These are phyloP conservation scores for Aspergillus leporis DNA, from an alignment of 495 filamentous ascomycete species.

Conservation along the genomic window DNA sequence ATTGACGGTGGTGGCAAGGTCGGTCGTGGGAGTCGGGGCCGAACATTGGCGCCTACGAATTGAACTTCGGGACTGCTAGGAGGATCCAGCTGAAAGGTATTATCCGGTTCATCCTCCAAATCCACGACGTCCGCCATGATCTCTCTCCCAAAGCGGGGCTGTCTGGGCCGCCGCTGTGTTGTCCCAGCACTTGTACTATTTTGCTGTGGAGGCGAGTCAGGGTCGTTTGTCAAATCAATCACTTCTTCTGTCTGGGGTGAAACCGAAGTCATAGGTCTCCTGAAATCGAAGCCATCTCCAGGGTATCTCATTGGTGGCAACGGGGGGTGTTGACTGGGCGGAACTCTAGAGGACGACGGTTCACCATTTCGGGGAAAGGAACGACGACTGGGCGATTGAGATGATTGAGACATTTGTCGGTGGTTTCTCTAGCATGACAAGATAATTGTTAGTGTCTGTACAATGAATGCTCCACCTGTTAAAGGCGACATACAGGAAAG, in stretches of 20 bases:
- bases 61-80: conserved; percentile 43
- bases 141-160: conserved; percentile 36
- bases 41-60: conserved; percentile 33
- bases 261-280: conserved; percentile 43
- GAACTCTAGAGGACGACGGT: conserved; percentile 25
- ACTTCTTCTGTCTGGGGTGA: conserved; percentile 36
- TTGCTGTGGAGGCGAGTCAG: conserved; percentile 35
- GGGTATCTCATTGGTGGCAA: conserved; percentile 29
- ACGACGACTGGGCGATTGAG: conserved; percentile 21
- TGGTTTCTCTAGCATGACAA: conserved; percentile 35
- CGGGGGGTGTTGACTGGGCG: conserved; percentile 2
- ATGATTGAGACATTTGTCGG: conserved; percentile 38
- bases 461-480: conserved; percentile 26
- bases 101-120: conserved; percentile 28
- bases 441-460: conserved; percentile 5
- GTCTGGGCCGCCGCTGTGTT: conserved; percentile 19
- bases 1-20: not conserved
- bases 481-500: conserved; percentile 4
- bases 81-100: conserved; percentile 16
- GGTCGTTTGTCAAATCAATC: conserved; percentile 58
- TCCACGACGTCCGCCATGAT: conserved; percentile 40
- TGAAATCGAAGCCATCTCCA: conserved; percentile 52
- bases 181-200: conserved; percentile 4
- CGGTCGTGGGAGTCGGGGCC: conserved; percentile 11
- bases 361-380: conserved; percentile 12